A percentile compares a stretch with the other conserved stretches of the same genome.
phyloP scores from a whole-genome alignment of 1,139 yeast genomes.

The Geotrichum carabidarum region DNA sequence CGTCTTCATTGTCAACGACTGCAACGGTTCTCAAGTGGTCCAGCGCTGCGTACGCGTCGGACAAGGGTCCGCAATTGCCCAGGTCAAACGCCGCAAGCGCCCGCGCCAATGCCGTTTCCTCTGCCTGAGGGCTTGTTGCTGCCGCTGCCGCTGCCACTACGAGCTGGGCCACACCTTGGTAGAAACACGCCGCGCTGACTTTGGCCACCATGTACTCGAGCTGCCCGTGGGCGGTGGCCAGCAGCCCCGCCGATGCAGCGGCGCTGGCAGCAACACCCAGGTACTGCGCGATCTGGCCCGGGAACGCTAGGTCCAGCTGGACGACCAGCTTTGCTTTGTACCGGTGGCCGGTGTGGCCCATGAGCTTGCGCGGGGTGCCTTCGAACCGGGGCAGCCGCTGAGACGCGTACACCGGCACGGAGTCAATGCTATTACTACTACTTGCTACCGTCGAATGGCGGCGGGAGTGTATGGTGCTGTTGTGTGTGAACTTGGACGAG shows the following conservation, averaged over 20 bases:
- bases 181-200: constrained; percentile 4
- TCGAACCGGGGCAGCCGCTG: too few relatives aligned
- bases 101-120: background rate
- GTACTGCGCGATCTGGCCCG: constrained; percentile 2
- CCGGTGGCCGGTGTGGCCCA: too few relatives aligned
- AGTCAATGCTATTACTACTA: too few relatives aligned
- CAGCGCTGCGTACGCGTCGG: background rate
- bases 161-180: background rate
- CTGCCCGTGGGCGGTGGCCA: background rate
- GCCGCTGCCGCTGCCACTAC: background rate
- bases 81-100: background rate
- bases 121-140: background rate
- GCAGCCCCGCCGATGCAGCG: background rate
- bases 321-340: background rate
- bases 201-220: background rate
- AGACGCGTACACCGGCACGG: too few relatives aligned
- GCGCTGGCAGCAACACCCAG: constrained; percentile 2
- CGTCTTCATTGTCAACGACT: background rate
- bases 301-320: background rate
- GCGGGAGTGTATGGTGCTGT: background rate
- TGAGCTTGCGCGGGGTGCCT: too few relatives aligned
- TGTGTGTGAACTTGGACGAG: background rate
- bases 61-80: constrained; percentile 3
- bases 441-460: too few relatives aligned
- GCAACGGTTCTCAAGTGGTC: background rate